Conservation (phyloP, 306 rosid genomes). For the Cicer yamashitae region DNA sequence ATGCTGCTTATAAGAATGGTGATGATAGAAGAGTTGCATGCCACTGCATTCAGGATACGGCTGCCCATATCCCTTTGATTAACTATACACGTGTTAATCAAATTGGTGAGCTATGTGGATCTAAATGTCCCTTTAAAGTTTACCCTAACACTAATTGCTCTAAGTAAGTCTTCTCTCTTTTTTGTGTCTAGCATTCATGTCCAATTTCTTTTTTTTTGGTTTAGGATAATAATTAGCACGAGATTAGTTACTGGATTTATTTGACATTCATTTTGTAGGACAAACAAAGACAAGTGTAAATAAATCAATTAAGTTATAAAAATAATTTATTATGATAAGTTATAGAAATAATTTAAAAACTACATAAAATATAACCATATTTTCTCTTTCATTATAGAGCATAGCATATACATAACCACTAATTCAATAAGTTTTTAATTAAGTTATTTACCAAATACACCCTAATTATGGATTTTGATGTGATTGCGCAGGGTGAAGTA, state of each 20-base stretch:
- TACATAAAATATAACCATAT: no score
- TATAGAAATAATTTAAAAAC: no score
- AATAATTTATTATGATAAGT: no score
- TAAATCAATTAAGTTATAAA: no score
- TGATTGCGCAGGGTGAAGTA: constrained; percentile 58
- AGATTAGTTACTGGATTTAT: no score
- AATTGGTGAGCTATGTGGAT: constrained; percentile 50
- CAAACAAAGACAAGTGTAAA: no score
- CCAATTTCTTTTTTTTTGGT: neutral
- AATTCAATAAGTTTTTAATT: neutral
- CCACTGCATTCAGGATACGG: constrained; percentile 56
- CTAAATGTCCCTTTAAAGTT: constrained; percentile 63
- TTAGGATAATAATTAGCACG: no score
- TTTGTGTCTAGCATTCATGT: neutral
- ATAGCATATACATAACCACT: neutral
- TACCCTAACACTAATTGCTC: constrained; percentile 75
- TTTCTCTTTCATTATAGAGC: neutral
- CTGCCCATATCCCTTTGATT: constrained; percentile 55
- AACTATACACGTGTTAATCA: constrained; percentile 51
- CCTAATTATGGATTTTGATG: constrained; percentile 16
- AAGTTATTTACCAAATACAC: neutral
- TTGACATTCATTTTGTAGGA: no score
- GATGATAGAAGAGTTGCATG: constrained; percentile 60
- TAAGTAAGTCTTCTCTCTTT: constrained; percentile 30
- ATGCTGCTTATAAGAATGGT: constrained; percentile 49